These are phyloP conservation scores for Camillea tinctor DNA, from an alignment of 2,329 filamentous ascomycete genomes.

Conservation along the genomic window DNA sequence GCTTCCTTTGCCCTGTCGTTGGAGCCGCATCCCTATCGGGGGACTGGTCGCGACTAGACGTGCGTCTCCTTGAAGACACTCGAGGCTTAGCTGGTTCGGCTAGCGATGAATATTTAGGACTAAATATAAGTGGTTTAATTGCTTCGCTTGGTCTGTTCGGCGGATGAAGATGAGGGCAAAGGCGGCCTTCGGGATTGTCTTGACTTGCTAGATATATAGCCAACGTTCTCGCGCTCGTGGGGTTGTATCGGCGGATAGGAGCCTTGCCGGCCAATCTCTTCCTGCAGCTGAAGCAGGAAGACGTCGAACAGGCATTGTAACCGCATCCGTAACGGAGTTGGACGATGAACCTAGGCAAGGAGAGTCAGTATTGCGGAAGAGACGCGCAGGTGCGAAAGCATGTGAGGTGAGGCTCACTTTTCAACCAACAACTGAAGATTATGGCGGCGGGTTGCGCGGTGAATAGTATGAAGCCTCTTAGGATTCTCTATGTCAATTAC, in stretches of 20 bases:
- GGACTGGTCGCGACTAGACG: background rate
- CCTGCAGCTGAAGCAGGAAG: constrained; percentile 79
- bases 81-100: constrained; percentile 18
- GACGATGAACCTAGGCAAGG: constrained; percentile 63
- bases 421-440: constrained; percentile 67
- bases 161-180: constrained; percentile 58
- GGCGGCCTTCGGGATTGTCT: constrained; percentile 68
- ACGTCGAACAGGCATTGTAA: constrained; percentile 63
- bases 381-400: background rate
- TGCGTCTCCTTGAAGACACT: constrained; percentile 8
- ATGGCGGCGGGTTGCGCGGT: constrained; percentile 60
- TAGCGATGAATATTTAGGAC: constrained; percentile 31
- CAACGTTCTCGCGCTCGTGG: constrained; percentile 76
- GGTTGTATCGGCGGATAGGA: constrained; percentile 75
- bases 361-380: constrained; percentile 16
- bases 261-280: constrained; percentile 64
- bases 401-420: constrained; percentile 47
- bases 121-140: constrained; percentile 47
- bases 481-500: constrained; percentile 62
- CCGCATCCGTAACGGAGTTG: constrained; percentile 84
- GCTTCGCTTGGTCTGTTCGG: constrained; percentile 45
- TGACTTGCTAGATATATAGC: constrained; percentile 79
- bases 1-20: background rate
- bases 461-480: constrained; percentile 58
- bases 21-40: background rate